A percentile compares a stretch with the other conserved stretches of the same genome.
Evolutionary conservation across 495 filamentous ascomycete genomes (phyloP).

Genomic region (Aspergillus bridgeri): DNA sequence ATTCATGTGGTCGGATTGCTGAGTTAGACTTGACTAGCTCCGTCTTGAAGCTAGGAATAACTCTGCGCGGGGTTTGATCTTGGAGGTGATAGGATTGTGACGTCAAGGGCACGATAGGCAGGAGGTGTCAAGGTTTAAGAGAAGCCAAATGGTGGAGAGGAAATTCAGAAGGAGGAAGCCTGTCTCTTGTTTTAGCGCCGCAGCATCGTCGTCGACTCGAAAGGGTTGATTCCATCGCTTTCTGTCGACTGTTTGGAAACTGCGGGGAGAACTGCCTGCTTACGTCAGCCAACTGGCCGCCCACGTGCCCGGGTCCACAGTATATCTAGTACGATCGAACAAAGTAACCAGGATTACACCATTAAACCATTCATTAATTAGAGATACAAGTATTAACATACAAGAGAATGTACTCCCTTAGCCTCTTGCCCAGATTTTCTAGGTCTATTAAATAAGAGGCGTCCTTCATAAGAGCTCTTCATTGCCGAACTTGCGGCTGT

Average conservation of each 20-base stretch:
- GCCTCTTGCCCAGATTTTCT: background rate
- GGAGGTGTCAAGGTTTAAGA: background rate
- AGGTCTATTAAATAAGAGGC: background rate
- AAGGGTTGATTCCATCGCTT: background rate
- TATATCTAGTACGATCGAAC: no score
- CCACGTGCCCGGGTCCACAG: no score
- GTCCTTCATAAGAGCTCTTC: conserved; percentile 40
- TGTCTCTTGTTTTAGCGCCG: background rate
- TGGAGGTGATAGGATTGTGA: background rate
- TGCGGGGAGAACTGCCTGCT: background rate
- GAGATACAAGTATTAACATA: background rate
- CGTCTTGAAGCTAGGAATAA: background rate
- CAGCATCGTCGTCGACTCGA: background rate
- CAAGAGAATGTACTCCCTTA: background rate
- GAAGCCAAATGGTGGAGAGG: background rate
- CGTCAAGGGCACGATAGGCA: background rate
- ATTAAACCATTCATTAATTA: background rate
- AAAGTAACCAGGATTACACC: no score
- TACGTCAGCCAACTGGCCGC: background rate
- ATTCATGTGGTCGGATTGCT: conserved; percentile 45
- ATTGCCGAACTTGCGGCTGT: conserved; percentile 70
- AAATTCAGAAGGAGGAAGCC: no score
- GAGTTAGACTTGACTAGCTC: background rate
- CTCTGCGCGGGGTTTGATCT: background rate
- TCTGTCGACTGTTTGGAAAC: background rate